phyloP scores from a whole-genome alignment of 2,329 filamentous ascomycete genomes.

The Pyrenophora graminea region DNA sequence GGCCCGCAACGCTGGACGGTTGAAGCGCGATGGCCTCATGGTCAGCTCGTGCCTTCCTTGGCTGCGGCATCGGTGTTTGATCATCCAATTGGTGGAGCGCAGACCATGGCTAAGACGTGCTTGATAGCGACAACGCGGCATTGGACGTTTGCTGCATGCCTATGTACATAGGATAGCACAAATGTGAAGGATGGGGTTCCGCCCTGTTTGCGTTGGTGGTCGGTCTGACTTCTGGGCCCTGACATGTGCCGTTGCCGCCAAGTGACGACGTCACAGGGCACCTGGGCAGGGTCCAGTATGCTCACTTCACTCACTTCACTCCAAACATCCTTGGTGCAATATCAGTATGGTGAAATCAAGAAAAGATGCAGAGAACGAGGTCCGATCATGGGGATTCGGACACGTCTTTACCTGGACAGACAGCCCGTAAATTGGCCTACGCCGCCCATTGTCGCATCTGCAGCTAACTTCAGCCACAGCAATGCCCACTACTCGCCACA shows the following conservation, averaged over 20 bases:
- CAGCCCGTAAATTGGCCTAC: constrained; percentile 59
- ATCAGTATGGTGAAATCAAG: constrained; percentile 49
- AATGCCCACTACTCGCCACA: constrained; percentile 72
- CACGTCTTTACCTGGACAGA: constrained; percentile 76
- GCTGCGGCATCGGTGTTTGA: constrained; percentile 29
- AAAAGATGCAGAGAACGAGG: constrained; percentile 61
- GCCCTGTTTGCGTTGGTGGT: constrained; percentile 7
- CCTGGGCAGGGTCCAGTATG: constrained; percentile 14
- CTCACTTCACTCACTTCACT: background rate
- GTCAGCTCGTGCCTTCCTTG: constrained; percentile 25
- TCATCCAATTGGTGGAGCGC: constrained; percentile 22
- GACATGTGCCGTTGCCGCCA: constrained; percentile 14
- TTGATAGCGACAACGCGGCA: constrained; percentile 8
- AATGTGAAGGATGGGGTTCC: background rate
- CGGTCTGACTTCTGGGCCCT: background rate
- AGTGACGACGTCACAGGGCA: constrained; percentile 21
- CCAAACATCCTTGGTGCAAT: background rate
- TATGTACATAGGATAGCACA: background rate
- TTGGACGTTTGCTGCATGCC: constrained; percentile 4
- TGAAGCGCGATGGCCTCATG: constrained; percentile 19
- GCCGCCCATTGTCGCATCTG: background rate
- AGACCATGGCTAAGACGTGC: constrained; percentile 3
- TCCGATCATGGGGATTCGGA: constrained; percentile 70
- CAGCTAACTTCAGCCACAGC: constrained; percentile 45
- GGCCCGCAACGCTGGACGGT: constrained; percentile 19